These are phyloP conservation scores for Lecanicillium sp. DNA, from an alignment of 2,329 filamentous ascomycete genomes.

Conservation along the genomic window DNA sequence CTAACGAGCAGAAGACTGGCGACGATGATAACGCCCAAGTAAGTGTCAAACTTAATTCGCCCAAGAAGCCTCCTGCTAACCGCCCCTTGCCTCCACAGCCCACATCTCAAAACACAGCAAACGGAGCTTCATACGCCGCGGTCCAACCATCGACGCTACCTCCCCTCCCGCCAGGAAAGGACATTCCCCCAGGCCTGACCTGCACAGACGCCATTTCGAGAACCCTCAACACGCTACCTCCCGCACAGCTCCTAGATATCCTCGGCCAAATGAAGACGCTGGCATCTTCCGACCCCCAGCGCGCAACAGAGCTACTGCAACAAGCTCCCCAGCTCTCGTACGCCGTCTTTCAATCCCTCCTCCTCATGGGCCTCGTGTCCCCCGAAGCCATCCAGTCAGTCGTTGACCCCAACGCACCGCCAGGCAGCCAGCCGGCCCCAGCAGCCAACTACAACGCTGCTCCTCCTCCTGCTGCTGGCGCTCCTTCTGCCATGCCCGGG, in stretches of 20 bases:
- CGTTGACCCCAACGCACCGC: constrained; percentile 51
- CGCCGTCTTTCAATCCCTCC: constrained; percentile 87
- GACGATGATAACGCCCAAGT: constrained; percentile 44
- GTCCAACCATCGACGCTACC: constrained; percentile 51
- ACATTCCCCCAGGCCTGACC: constrained; percentile 73
- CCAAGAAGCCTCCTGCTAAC: constrained; percentile 11
- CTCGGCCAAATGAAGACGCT: constrained; percentile 90
- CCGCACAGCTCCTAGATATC: constrained; percentile 80
- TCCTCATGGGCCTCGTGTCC: constrained; percentile 88
- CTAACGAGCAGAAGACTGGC: constrained; percentile 75
- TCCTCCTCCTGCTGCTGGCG: neutral
- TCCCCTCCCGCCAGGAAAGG: constrained; percentile 74
- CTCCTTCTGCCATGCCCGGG: constrained; percentile 21
- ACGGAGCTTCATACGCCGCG: constrained; percentile 19
- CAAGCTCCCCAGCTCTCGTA: constrained; percentile 90
- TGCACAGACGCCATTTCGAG: constrained; percentile 88
- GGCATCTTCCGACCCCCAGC: constrained; percentile 70
- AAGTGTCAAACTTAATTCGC: no score
- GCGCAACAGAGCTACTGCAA: constrained; percentile 77
- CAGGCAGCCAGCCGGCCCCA: constrained; percentile 29
- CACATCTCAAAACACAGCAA: constrained; percentile 22
- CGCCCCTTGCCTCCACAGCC: neutral
- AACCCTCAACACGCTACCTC: constrained; percentile 78
- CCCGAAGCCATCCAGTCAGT: constrained; percentile 74
- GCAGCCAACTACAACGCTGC: constrained; percentile 13